Percentiles rank a stretch among this genome's conserved stretches.
Conservation (phyloP, 148 eudicot genomes). For the Rhododendron kiyosumense region DNA sequence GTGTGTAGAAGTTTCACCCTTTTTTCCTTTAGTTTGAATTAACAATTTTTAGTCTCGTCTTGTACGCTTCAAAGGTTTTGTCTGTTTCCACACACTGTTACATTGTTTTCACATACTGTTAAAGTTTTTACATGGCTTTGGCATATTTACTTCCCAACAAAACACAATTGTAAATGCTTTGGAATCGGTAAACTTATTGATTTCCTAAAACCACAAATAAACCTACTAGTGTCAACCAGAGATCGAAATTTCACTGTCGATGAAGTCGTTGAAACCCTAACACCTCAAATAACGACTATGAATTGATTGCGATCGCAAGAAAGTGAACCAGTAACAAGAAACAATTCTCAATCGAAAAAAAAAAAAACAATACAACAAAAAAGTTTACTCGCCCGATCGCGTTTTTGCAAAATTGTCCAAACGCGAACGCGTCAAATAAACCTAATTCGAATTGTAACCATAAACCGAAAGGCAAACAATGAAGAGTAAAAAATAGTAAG, state of each 20-base stretch:
- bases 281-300: background rate
- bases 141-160: no score
- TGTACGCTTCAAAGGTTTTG: no score
- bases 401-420: background rate
- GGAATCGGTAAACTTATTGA: background rate
- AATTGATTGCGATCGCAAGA: background rate
- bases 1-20: no score
- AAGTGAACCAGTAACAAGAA: background rate
- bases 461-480: background rate
- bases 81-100: no score
- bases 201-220: background rate
- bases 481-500: background rate
- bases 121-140: no score
- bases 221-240: background rate
- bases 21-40: no score
- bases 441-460: background rate
- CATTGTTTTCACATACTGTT: no score
- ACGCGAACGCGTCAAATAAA: background rate
- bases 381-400: background rate
- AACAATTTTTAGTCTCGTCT: no score
- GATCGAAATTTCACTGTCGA: background rate
- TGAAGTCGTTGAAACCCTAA: background rate
- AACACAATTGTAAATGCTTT: background rate
- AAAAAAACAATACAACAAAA: background rate
- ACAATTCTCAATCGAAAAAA: background rate